Evolutionary conservation across 148 eudicot genomes (phyloP).

Genomic region (Fagopyrum tataricum): DNA sequence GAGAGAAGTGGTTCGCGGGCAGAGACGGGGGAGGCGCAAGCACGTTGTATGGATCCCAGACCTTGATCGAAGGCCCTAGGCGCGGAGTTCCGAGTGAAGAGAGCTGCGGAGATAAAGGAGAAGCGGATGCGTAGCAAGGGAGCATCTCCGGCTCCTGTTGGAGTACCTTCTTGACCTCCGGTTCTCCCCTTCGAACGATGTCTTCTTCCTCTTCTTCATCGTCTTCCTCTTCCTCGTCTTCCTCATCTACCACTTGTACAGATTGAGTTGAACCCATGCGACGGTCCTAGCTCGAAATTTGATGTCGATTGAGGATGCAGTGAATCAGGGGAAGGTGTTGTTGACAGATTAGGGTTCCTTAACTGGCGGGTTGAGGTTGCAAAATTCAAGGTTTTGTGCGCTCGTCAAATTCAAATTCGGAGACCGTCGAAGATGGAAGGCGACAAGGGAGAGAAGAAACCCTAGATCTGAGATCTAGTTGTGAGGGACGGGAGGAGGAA

Average conservation of each 20-base stretch:
- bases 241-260: conserved; percentile 32
- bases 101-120: conserved; percentile 81
- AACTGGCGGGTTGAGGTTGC: background rate
- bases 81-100: conserved; percentile 60
- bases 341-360: background rate
- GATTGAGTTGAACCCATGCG: conserved; percentile 82
- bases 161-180: conserved; percentile 52
- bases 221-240: conserved; percentile 30
- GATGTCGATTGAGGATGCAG: background rate
- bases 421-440: background rate
- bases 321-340: background rate
- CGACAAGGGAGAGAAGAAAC: background rate
- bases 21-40: conserved; percentile 65
- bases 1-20: conserved; percentile 32
- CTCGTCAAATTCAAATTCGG: background rate
- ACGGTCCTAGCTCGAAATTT: background rate
- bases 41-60: conserved; percentile 98
- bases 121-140: conserved; percentile 95
- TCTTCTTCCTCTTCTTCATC: conserved; percentile 36
- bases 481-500: background rate
- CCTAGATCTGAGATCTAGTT: conserved; percentile 14
- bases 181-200: conserved; percentile 23
- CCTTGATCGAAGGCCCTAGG: conserved; percentile 90
- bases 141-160: conserved; percentile 97
- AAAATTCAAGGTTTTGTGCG: background rate